These are phyloP conservation scores for Huntiella savannae DNA, from an alignment of 2,329 filamentous ascomycete species.

Conservation along the genomic window DNA sequence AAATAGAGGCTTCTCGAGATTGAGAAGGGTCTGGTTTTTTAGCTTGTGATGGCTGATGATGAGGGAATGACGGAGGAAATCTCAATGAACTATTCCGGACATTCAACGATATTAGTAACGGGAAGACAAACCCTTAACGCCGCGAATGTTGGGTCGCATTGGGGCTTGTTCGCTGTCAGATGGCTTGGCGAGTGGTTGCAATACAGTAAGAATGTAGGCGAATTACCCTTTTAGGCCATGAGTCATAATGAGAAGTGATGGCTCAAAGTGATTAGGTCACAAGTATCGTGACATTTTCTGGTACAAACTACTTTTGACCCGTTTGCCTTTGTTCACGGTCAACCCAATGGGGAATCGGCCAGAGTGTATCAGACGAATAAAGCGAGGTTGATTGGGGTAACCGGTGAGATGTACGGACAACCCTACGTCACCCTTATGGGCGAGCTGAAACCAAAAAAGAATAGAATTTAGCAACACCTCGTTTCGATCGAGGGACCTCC, in stretches of 20 bases:
- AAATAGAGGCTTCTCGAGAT: not conserved
- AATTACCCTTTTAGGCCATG: constrained; percentile 1
- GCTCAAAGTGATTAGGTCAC: not conserved
- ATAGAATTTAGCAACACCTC: constrained; percentile 4
- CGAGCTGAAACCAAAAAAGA: not conserved
- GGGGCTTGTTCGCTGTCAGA: not conserved
- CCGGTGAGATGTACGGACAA: too few relatives aligned
- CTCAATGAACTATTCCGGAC: not conserved
- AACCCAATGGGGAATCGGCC: too few relatives aligned
- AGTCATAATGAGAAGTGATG: constrained; percentile 2
- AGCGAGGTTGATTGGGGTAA: too few relatives aligned
- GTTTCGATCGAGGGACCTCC: constrained; percentile 11
- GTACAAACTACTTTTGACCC: too few relatives aligned
- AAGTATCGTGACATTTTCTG: not conserved
- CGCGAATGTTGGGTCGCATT: too few relatives aligned
- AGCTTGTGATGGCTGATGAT: constrained; percentile 8
- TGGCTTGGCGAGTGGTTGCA: not conserved
- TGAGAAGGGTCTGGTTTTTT: not conserved
- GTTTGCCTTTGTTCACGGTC: too few relatives aligned
- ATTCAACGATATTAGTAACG: not conserved
- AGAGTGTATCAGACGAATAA: too few relatives aligned
- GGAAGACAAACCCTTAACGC: not conserved
- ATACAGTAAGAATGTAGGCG: not conserved
- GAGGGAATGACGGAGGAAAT: not conserved
- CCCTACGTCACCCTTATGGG: too few relatives aligned